A percentile compares a stretch with the other conserved stretches of the same genome.
Evolutionary conservation across 2,329 filamentous ascomycete genomes (phyloP).

Genomic region (Cryphonectria radicalis): DNA sequence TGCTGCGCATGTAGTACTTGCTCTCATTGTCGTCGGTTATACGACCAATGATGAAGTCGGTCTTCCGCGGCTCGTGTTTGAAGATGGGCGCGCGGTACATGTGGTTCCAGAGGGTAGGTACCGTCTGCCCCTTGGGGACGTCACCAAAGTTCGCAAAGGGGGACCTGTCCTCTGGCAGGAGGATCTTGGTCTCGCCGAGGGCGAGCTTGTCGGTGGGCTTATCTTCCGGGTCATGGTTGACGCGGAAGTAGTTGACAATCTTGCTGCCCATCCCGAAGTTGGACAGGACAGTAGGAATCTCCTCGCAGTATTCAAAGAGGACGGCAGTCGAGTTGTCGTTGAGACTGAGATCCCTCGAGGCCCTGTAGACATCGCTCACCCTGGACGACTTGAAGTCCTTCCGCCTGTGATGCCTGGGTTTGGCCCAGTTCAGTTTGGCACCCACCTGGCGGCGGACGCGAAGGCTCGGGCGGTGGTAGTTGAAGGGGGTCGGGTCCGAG

Average conservation of each 20-base stretch:
- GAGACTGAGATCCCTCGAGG: constrained; percentile 81
- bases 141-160: constrained; percentile 95
- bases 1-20: constrained; percentile 81
- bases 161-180: constrained; percentile 92
- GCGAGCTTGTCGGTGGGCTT: constrained; percentile 77
- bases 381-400: constrained; percentile 82
- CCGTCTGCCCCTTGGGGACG: constrained; percentile 87
- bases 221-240: constrained; percentile 74
- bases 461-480: constrained; percentile 82
- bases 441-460: constrained; percentile 71
- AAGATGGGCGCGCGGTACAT: constrained; percentile 97
- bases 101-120: constrained; percentile 88
- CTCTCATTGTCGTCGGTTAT: constrained; percentile 78
- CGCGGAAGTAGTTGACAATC: constrained; percentile 94
- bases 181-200: constrained; percentile 84
- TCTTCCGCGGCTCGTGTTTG: constrained; percentile 75
- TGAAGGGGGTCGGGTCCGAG: constrained; percentile 68
- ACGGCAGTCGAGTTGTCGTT: constrained; percentile 88
- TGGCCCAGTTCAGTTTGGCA: constrained; percentile 72
- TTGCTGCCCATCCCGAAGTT: constrained; percentile 98
- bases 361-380: constrained; percentile 76
- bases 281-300: constrained; percentile 86
- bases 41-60: constrained; percentile 86
- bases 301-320: constrained; percentile 94
- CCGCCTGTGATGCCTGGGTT: constrained; percentile 74